A percentile compares a stretch with the other conserved stretches of the same genome.
These are phyloP conservation scores for Eutrema yunnanense DNA, from an alignment of 345 rosid genomes.

Conservation along the genomic window DNA sequence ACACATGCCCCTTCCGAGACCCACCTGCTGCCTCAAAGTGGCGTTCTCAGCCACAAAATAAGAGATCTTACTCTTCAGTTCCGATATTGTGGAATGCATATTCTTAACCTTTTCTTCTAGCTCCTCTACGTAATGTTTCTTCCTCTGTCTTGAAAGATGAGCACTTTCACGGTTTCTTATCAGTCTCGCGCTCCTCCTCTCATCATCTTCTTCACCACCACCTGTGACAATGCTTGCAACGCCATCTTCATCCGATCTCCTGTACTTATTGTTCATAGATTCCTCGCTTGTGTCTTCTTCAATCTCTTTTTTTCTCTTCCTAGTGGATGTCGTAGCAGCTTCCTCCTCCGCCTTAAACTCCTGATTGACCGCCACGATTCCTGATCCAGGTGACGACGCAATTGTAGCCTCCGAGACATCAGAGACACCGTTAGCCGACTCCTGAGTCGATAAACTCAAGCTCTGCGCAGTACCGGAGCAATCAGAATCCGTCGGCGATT, in stretches of 20 bases:
- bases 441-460: not conserved
- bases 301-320: conserved; percentile 42
- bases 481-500: not conserved
- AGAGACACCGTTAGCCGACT: conserved; percentile 26
- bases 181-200: conserved; percentile 55
- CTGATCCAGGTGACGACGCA: conserved; percentile 29
- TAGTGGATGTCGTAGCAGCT: not conserved
- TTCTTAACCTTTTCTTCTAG: conserved; percentile 70
- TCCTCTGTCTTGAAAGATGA: conserved; percentile 83
- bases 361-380: conserved; percentile 25
- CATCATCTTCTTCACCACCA: conserved; percentile 39
- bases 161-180: conserved; percentile 89
- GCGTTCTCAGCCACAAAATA: conserved; percentile 74
- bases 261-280: conserved; percentile 32
- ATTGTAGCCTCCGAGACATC: not conserved
- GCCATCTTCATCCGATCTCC: conserved; percentile 23
- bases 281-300: conserved; percentile 28
- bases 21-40: conserved; percentile 57
- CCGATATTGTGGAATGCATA: conserved; percentile 69
- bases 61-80: conserved; percentile 60
- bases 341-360: conserved; percentile 33
- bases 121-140: conserved; percentile 90
- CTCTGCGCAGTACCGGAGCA: conserved; percentile 1
- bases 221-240: not conserved
- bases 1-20: conserved; percentile 32